These are phyloP conservation scores for Olyra latifolia DNA, from an alignment of 176 grass and related monocot species.

Conservation along the genomic window DNA sequence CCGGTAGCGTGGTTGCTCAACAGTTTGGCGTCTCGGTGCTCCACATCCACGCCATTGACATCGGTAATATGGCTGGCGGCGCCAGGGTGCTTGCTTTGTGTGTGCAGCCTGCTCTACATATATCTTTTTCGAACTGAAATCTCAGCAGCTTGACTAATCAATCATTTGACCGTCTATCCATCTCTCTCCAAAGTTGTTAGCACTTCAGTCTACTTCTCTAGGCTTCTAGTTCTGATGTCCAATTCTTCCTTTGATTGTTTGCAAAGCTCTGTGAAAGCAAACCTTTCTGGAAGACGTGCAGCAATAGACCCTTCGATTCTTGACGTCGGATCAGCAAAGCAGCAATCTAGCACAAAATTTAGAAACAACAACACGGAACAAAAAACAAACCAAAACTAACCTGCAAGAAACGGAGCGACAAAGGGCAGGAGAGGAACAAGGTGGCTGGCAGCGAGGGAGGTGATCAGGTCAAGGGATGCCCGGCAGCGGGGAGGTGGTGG, in stretches of 20 bases:
- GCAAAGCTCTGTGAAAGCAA: constrained; percentile 60
- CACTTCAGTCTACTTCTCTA: constrained; percentile 76
- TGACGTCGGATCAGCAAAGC: not conserved
- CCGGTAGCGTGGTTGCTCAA: too few relatives aligned
- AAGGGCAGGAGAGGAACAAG: not conserved
- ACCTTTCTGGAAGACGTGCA: constrained; percentile 69
- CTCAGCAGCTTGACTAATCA: constrained; percentile 61
- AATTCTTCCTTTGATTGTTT: constrained; percentile 58
- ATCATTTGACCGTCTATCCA: constrained; percentile 67
- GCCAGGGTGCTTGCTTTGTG: too few relatives aligned
- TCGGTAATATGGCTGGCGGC: too few relatives aligned
- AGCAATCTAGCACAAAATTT: not conserved
- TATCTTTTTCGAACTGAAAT: constrained; percentile 84
- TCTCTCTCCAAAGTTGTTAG: constrained; percentile 58
- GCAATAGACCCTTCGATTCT: too few relatives aligned
- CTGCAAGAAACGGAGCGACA: not conserved
- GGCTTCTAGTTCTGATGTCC: constrained; percentile 48
- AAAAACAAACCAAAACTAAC: not conserved
- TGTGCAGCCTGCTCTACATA: too few relatives aligned
- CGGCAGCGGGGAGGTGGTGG: too few relatives aligned
- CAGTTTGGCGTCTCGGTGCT: too few relatives aligned
- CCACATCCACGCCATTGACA: too few relatives aligned
- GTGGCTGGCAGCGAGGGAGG: too few relatives aligned
- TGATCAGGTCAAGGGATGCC: too few relatives aligned
- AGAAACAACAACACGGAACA: not conserved